A percentile compares a stretch with the other conserved stretches of the same genome.
These are phyloP conservation scores for Aspergillus sergii DNA, from an alignment of 2,329 filamentous ascomycete species.

Conservation along the genomic window DNA sequence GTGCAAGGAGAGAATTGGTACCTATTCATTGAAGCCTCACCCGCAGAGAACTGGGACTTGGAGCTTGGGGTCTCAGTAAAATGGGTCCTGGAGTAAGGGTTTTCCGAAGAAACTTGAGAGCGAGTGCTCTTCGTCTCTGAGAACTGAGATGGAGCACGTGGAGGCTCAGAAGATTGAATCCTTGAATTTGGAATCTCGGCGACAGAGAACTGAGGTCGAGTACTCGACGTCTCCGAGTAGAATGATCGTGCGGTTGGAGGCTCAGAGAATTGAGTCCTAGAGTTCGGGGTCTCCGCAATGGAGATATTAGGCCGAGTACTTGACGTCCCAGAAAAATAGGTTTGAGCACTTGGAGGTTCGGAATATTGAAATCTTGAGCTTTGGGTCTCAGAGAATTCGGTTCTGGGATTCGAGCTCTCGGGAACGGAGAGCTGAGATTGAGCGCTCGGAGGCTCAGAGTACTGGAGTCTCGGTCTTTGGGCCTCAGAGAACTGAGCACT, in stretches of 20 bases:
- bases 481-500: background rate
- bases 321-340: background rate
- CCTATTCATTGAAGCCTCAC: background rate
- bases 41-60: conserved; percentile 30
- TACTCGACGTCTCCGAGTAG: background rate
- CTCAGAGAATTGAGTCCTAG: background rate
- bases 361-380: background rate
- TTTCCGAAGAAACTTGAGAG: background rate
- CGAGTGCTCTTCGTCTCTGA: background rate
- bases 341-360: background rate
- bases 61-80: conserved; percentile 52
- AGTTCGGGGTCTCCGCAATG: background rate
- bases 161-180: background rate
- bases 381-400: background rate
- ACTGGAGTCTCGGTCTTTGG: background rate
- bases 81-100: background rate
- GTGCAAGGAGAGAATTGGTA: conserved; percentile 21
- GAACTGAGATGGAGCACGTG: background rate
- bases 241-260: background rate
- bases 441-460: background rate
- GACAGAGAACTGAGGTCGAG: background rate
- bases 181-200: background rate
- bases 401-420: background rate
- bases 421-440: background rate
- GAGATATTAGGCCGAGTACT: background rate